Evolutionary conservation across 2,329 filamentous ascomycete genomes (phyloP), one percentile per base, ranked within the genome.

Genomic region (Aspergillus puulaauensis): DNA sequence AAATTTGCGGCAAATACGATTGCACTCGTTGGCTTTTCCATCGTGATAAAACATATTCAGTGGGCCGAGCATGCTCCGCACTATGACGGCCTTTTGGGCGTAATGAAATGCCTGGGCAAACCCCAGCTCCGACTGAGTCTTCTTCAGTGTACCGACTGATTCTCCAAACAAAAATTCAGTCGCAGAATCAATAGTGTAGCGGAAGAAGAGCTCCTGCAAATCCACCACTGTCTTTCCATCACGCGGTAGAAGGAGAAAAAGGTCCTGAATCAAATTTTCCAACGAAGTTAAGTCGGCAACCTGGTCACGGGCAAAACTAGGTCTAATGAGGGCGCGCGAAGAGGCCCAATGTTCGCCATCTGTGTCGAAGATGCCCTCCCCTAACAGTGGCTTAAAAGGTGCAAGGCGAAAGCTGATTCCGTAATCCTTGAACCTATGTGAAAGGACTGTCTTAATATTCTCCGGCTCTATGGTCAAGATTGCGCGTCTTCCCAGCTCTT

Each of bases 131-230:
- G 69, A 67, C 2, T 35, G 45, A 0, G 49, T 50, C 39, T 66
- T 64, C 33, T 54, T 43, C 85, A 83, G 50, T 81, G 31, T 45
- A 7, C 31, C 40, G 15, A 44, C 39, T n/a, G 5, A 85, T 84
- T 79, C 64, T 8, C 92, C 92, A 2, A 96, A 83, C 19, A 96
- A 76, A 70, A 96, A 96, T 65, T 95, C 90, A 0, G 91, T 96
- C 2, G 90, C 86, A 5, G 89, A 87, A 73, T 96, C 91, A n/a
- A 96, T 80, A 0, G 91, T 92, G 15, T 27, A 66, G 21, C 54
- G 47, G 45, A 68, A 64, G 48, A 71, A 70, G 11, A 71, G 39
- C 1, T 62, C 56, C 35, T 67, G 63, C 6, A 72, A 48, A 56
- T 71, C 67, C 7, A 48, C 46, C 3, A 72, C 58, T 1, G 61